These are phyloP conservation scores for Fraxinus latifolia DNA, from an alignment of 305 asterid species.

Conservation along the genomic window DNA sequence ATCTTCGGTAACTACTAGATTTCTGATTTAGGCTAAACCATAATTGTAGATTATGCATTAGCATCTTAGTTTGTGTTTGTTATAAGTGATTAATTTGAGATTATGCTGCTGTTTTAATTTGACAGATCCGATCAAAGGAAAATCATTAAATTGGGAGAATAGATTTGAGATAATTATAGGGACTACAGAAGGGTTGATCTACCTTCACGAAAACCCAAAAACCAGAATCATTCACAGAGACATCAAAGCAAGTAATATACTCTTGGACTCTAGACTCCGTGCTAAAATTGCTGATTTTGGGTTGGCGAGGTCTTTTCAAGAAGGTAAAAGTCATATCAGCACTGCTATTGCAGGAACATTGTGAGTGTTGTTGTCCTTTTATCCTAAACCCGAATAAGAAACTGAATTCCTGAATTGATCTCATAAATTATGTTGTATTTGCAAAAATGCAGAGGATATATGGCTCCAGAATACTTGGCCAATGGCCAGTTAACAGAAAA, in stretches of 20 bases:
- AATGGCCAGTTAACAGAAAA: conserved; percentile 24
- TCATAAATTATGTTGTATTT: background rate
- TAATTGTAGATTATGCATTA: background rate
- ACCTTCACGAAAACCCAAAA: conserved; percentile 37
- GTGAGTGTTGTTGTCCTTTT: conserved; percentile 19
- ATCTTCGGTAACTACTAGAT: conserved; percentile 52
- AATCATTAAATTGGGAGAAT: conserved; percentile 38
- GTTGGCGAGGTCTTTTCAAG: conserved; percentile 38
- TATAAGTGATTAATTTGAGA: background rate
- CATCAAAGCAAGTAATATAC: conserved; percentile 40
- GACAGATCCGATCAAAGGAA: conserved; percentile 35
- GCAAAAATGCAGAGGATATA: conserved; percentile 25
- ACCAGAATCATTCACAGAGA: conserved; percentile 37
- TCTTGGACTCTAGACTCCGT: conserved; percentile 33
- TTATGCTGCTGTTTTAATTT: background rate
- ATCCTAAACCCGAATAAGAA: background rate
- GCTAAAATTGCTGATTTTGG: conserved; percentile 43
- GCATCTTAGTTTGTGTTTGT: background rate
- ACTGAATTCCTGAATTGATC: background rate
- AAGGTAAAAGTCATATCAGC: conserved; percentile 38
- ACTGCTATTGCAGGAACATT: conserved; percentile 43
- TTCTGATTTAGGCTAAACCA: background rate
- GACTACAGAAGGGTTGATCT: conserved; percentile 37
- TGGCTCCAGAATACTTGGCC: conserved; percentile 18
- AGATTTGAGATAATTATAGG: conserved; percentile 38